These are phyloP conservation scores for Phytophthora litchii DNA, from an alignment of 352 stramenopile genomes.

Conservation along the genomic window DNA sequence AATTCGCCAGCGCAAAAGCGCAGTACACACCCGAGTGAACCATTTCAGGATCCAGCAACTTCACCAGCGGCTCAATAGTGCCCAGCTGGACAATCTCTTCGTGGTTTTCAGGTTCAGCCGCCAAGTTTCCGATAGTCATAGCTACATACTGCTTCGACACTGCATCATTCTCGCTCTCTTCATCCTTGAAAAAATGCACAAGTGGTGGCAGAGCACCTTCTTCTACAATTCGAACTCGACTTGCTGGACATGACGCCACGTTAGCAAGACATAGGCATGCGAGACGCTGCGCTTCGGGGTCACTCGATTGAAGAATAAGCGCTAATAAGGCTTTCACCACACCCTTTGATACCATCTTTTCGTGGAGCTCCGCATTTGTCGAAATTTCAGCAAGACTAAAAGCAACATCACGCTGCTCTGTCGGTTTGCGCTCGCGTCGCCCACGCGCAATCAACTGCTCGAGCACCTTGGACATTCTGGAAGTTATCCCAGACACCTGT, in stretches of 20 bases:
- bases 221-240: slow-evolving; percentile 93
- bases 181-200: slow-evolving; percentile 90
- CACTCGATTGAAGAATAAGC: slow-evolving; percentile 91
- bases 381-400: slow-evolving; percentile 97
- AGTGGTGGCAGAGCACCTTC: slow-evolving; percentile 90
- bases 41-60: slow-evolving; percentile 90
- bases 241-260: slow-evolving; percentile 86
- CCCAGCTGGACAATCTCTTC: slow-evolving; percentile 94
- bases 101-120: slow-evolving; percentile 94
- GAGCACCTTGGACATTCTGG: slow-evolving; percentile 91
- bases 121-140: slow-evolving; percentile 96
- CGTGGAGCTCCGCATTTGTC: slow-evolving; percentile 92
- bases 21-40: slow-evolving; percentile 90
- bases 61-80: slow-evolving; percentile 90
- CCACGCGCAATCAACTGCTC: slow-evolving; percentile 97
- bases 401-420: slow-evolving; percentile 95
- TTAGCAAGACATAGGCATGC: slow-evolving; percentile 96
- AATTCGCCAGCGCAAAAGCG: slow-evolving; percentile 94
- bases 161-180: slow-evolving; percentile 75
- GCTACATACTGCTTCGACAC: slow-evolving; percentile 95
- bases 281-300: slow-evolving; percentile 94
- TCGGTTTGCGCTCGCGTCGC: slow-evolving; percentile 92
- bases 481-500: not conserved
- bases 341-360: slow-evolving; percentile 95
- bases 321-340: slow-evolving; percentile 92